Evolutionary conservation across 768 basidiomycete genomes (phyloP).

Genomic region (Suillus subaureus): DNA sequence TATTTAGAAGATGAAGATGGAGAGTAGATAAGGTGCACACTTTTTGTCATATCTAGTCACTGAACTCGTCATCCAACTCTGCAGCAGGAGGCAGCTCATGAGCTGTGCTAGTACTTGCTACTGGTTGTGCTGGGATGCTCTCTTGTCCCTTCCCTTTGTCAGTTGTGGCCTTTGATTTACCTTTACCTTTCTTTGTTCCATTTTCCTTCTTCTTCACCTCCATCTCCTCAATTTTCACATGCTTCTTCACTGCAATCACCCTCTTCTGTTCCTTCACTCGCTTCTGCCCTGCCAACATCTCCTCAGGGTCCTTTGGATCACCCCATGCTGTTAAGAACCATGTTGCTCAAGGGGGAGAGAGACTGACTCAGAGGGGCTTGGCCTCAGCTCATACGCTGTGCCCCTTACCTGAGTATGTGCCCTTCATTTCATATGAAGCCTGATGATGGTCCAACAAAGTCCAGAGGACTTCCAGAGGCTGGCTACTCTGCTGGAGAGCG

Average conservation of each 20-base stretch:
- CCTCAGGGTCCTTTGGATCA: conserved; percentile 7
- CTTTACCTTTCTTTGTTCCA: neutral
- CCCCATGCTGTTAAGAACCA: too few species aligned
- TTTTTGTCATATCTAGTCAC: neutral
- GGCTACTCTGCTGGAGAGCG: too few species aligned
- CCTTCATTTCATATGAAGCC: too few species aligned
- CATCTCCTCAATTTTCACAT: neutral
- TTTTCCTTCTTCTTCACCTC: neutral
- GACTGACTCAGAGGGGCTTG: too few species aligned
- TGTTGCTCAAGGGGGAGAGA: too few species aligned
- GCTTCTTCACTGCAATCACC: neutral
- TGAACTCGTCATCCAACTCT: neutral
- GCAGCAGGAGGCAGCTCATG: neutral
- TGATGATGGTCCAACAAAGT: too few species aligned
- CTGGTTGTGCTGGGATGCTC: neutral
- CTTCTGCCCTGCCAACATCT: conserved; percentile 1
- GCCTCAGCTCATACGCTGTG: too few species aligned
- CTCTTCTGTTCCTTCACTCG: neutral
- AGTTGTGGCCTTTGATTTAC: neutral
- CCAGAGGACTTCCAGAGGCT: too few species aligned
- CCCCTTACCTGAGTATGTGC: too few species aligned
- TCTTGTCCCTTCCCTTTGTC: neutral
- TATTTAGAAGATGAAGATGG: neutral
- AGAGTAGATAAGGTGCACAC: neutral
- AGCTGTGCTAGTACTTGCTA: neutral